These are phyloP conservation scores for Sarocladium brachiariae DNA, from an alignment of 2,329 filamentous ascomycete genomes.

Conservation along the genomic window DNA sequence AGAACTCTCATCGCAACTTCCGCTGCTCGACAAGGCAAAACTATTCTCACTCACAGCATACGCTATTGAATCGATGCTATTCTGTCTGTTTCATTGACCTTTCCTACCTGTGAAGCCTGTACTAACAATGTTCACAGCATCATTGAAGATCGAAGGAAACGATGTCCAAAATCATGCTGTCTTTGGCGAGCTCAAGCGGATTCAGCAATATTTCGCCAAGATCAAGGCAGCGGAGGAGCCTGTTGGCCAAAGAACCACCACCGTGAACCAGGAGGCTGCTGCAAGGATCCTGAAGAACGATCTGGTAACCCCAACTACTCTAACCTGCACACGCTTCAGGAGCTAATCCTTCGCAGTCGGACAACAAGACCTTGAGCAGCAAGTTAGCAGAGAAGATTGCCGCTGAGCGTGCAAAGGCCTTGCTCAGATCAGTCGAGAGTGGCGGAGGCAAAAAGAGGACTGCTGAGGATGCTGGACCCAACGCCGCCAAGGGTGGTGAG, in stretches of 20 bases:
- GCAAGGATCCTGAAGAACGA: slow-evolving; percentile 77
- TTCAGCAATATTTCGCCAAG: slow-evolving; percentile 89
- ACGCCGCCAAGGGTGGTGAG: slow-evolving; percentile 16
- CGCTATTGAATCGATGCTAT: slow-evolving; percentile 82
- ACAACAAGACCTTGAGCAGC: slow-evolving; percentile 44
- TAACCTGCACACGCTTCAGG: background rate
- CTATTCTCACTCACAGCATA: slow-evolving; percentile 85
- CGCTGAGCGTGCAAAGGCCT: slow-evolving; percentile 46
- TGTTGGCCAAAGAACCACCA: slow-evolving; percentile 41
- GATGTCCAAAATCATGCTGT: slow-evolving; percentile 81
- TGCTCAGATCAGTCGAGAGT: slow-evolving; percentile 36
- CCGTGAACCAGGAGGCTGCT: slow-evolving; percentile 69
- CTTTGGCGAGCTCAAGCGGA: slow-evolving; percentile 75
- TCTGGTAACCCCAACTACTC: slow-evolving; percentile 45
- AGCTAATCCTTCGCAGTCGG: slow-evolving; percentile 27
- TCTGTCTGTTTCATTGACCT: slow-evolving; percentile 50
- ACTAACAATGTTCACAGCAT: slow-evolving; percentile 37
- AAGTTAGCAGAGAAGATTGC: slow-evolving; percentile 50
- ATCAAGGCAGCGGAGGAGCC: slow-evolving; percentile 70
- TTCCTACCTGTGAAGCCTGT: background rate
- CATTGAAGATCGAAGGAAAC: slow-evolving; percentile 69
- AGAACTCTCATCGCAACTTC: slow-evolving; percentile 68
- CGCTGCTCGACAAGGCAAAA: slow-evolving; percentile 91
- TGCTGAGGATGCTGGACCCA: slow-evolving; percentile 25
- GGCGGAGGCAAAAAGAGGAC: slow-evolving; percentile 35